phyloP scores from a whole-genome alignment of 2,329 filamentous ascomycete genomes.

The Sclerotinia borealis region DNA sequence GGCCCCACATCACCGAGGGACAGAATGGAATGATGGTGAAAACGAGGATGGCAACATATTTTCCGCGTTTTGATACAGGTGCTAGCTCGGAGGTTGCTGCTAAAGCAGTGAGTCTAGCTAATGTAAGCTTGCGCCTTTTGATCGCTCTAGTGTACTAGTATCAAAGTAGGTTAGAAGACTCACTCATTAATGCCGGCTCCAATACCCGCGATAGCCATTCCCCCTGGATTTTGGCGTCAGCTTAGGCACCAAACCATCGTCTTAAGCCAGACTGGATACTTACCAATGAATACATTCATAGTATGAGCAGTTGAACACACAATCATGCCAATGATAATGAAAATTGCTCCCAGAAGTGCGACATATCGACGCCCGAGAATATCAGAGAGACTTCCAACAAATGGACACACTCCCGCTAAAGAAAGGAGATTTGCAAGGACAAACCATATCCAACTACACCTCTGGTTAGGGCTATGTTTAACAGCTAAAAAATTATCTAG shows the following conservation, averaged over 20 bases:
- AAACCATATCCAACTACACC: conserved; percentile 29
- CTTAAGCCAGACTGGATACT: conserved; percentile 7
- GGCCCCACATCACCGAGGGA: conserved; percentile 54
- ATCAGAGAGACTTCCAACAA: conserved; percentile 62
- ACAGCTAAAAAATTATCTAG: not conserved
- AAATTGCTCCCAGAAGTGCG: conserved; percentile 45
- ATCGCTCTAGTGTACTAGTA: not conserved
- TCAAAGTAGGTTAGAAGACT: not conserved
- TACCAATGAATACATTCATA: conserved; percentile 59
- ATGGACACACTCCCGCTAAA: conserved; percentile 51
- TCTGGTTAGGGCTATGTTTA: not conserved
- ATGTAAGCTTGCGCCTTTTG: conserved; percentile 22
- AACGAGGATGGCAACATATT: conserved; percentile 54
- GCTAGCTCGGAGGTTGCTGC: conserved; percentile 63
- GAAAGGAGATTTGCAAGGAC: conserved; percentile 47
- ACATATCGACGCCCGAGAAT: conserved; percentile 56
- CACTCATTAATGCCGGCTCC: conserved; percentile 62
- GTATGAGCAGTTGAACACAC: conserved; percentile 49
- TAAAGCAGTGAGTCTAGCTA: conserved; percentile 56
- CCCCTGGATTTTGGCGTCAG: conserved; percentile 32
- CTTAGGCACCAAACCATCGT: too few relatives aligned
- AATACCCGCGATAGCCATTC: conserved; percentile 51
- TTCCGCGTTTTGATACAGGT: conserved; percentile 56
- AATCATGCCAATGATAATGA: conserved; percentile 54
- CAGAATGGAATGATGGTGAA: conserved; percentile 57